phyloP scores from a whole-genome alignment of 2,329 filamentous ascomycete genomes.

The Neopestalotiopsis sp. region DNA sequence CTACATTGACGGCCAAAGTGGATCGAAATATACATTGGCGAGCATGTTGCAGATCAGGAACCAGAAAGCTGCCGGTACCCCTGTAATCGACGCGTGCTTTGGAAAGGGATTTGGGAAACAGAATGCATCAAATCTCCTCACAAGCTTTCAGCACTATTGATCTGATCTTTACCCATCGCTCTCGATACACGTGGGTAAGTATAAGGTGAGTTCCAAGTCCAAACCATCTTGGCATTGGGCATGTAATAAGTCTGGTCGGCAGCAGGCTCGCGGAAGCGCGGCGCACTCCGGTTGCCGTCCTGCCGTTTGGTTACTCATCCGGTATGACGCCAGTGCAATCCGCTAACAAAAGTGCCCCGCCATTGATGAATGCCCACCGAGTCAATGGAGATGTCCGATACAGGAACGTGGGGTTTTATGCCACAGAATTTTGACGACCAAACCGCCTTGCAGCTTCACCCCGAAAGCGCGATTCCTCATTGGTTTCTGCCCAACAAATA shows the following conservation, averaged over 20 bases:
- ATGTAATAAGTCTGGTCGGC: too few species aligned
- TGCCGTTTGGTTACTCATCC: not conserved
- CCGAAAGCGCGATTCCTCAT: not conserved
- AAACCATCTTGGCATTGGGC: too few species aligned
- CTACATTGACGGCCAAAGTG: not conserved
- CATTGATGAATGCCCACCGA: slow-evolving; percentile 24
- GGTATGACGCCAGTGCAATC: slow-evolving; percentile 1
- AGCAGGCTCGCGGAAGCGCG: not conserved
- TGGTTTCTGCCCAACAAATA: slow-evolving; percentile 16
- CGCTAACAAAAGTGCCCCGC: slow-evolving; percentile 24
- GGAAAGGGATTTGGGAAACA: not conserved
- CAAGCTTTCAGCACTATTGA: too few species aligned
- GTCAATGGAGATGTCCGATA: slow-evolving; percentile 42
- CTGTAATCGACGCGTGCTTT: not conserved
- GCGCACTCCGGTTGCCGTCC: slow-evolving; percentile 1
- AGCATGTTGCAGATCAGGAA: slow-evolving; percentile 13
- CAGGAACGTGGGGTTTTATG: slow-evolving; percentile 45
- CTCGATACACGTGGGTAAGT: not conserved
- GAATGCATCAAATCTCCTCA: too few species aligned
- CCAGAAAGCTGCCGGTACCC: not conserved
- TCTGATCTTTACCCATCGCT: too few species aligned
- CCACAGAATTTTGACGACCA: slow-evolving; percentile 13
- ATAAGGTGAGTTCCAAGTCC: too few species aligned
- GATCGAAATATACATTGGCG: not conserved
- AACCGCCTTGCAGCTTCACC: not conserved